Evolutionary conservation across 257 asterid genomes (phyloP), one percentile per base, ranked within the genome.

Genomic region (Lycium barbarum): DNA sequence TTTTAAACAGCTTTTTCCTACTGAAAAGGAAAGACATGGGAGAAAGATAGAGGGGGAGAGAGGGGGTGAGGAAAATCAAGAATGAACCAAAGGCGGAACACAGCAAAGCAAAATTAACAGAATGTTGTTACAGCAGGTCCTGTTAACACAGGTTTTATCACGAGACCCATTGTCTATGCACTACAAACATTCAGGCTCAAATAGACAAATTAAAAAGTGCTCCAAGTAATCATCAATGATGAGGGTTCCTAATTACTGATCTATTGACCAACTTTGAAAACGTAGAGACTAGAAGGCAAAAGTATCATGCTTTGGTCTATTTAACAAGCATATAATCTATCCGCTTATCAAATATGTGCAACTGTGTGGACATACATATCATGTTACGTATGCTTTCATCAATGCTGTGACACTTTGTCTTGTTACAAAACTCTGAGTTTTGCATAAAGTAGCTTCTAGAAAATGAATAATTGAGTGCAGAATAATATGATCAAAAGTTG

Each of bases 1-100:
- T 87, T 87, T 84, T 20, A 57, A 36, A 65, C 88, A 81, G 84
- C 57, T 89, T 85, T 84, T 17, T 87, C 84, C 79, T 5, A 59
- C 58, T 83, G 78, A 63, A 63, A 76, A 13, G 80, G 54, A 72
- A 40, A 79, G 62, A 15, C 47, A 49, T 55, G 83, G 79, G 38
- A 47, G n/a, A 43, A 67, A 66, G 49, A 85, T 4, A 38, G 67
- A 83, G 12, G 57, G n/a, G n/a, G 53, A 55, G 54, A 49, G 79
- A 54, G n/a, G 45, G 82, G 15, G 38, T 43, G 80, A 73, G 38
- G 17, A 73, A 72, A 45, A 43, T 45, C 59, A 73, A 45, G 58
- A 45, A 45, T 45, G 43, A 47, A 45, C 81, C 40, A 71, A 35
- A 43, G 79, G 57, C 43, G 79, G 55, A 43, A 71, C 35, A 43